phyloP scores from a whole-genome alignment of 257 asterid genomes.

The Primulina eburnea region DNA sequence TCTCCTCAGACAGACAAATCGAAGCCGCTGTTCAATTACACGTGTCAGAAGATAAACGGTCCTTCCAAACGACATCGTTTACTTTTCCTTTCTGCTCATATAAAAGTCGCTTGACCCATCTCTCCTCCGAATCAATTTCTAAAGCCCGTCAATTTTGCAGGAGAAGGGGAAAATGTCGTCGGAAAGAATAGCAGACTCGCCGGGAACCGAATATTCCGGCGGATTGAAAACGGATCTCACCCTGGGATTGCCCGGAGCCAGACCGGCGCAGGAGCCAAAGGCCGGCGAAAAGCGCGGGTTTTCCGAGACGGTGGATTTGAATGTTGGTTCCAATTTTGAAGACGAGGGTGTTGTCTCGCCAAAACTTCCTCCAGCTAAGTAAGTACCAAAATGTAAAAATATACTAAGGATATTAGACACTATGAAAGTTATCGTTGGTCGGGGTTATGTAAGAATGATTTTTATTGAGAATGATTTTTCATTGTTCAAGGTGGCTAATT shows the following conservation, averaged over 20 bases:
- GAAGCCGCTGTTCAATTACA: constrained; percentile 20
- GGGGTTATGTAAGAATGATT: too few species aligned
- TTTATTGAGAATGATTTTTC: too few species aligned
- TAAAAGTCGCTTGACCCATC: constrained; percentile 18
- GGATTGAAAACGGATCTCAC: constrained; percentile 64
- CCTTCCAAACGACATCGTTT: constrained; percentile 2
- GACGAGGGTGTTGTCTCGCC: constrained; percentile 27
- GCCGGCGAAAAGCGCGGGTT: constrained; percentile 50
- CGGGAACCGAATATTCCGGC: constrained; percentile 37
- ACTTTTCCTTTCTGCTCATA: constrained; percentile 12
- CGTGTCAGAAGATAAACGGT: constrained; percentile 22
- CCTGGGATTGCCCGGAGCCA: constrained; percentile 54
- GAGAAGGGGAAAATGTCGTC: constrained; percentile 20
- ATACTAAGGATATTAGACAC: too few species aligned
- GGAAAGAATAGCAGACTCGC: constrained; percentile 21
- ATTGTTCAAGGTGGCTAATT: too few species aligned
- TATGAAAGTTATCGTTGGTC: too few species aligned
- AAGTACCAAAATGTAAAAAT: constrained; percentile 18
- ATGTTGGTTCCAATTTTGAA: constrained; percentile 23
- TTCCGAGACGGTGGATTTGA: constrained; percentile 36
- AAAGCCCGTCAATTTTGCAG: not conserved
- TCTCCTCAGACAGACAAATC: constrained; percentile 29
- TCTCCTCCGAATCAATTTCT: constrained; percentile 5
- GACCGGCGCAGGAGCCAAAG: constrained; percentile 23
- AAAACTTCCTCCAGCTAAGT: constrained; percentile 45